Percentiles rank a stretch among this genome's conserved stretches.
Evolutionary conservation across 805 yeast genomes (phyloP).

Genomic region (Lipomyces mesembrius): DNA sequence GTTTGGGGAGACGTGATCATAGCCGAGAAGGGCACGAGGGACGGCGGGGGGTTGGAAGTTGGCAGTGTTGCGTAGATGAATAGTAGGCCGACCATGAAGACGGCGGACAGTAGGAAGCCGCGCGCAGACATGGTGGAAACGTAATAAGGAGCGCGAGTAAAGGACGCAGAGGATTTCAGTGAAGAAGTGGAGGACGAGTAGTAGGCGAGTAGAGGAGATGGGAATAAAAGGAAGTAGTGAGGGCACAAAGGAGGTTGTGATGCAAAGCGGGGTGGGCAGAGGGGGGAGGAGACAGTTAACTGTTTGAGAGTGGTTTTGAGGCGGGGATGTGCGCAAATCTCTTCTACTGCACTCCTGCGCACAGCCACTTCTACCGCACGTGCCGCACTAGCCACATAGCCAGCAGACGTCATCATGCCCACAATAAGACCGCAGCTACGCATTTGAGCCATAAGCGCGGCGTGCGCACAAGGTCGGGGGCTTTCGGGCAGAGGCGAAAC

Average conservation of each 20-base stretch:
- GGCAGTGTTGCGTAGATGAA: constrained; percentile 31
- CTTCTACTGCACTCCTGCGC: neutral
- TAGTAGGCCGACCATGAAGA: constrained; percentile 34
- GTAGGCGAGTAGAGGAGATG: neutral
- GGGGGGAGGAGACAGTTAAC: neutral
- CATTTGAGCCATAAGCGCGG: neutral
- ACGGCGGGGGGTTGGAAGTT: constrained; percentile 16
- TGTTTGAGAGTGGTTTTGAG: neutral
- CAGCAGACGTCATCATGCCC: neutral
- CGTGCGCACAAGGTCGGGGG: no score
- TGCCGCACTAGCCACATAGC: neutral
- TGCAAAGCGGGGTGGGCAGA: neutral
- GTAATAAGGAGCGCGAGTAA: neutral
- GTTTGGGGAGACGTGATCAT: constrained; percentile 42
- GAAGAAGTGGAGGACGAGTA: neutral
- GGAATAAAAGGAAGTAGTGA: neutral
- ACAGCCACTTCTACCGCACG: neutral
- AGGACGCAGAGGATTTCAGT: neutral
- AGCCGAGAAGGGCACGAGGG: constrained; percentile 37
- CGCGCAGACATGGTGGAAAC: constrained; percentile 30
- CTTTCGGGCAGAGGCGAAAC: neutral
- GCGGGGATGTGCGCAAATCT: neutral
- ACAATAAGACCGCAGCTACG: neutral
- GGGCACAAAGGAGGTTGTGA: neutral
- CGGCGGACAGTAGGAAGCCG: constrained; percentile 31